phyloP scores from a whole-genome alignment of 2,329 filamentous ascomycete genomes.

The Trichoderma aggressivum region DNA sequence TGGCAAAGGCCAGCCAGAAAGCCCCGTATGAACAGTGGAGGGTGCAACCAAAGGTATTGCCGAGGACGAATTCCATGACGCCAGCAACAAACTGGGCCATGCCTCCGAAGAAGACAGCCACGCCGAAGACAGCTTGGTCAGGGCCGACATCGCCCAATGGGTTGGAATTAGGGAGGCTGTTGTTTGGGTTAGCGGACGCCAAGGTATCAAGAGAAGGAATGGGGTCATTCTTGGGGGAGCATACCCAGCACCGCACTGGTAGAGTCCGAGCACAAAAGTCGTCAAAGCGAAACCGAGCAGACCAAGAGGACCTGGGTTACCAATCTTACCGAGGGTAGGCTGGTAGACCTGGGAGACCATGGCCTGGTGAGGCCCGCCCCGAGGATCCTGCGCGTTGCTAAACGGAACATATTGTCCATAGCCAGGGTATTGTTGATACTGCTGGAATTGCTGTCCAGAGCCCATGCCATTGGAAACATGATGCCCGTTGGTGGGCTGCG shows the following conservation, averaged over 20 bases:
- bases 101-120: constrained; percentile 55
- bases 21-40: constrained; percentile 59
- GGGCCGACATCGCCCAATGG: constrained; percentile 34
- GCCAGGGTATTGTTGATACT: not conserved
- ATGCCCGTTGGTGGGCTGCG: constrained; percentile 8
- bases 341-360: constrained; percentile 36
- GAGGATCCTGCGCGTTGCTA: not conserved
- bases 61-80: constrained; percentile 52
- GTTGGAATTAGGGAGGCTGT: constrained; percentile 34
- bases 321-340: constrained; percentile 44
- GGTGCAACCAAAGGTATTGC: constrained; percentile 62
- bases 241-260: constrained; percentile 47
- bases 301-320: constrained; percentile 58
- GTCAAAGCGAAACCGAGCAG: constrained; percentile 63
- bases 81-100: constrained; percentile 65
- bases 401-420: not conserved
- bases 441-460: not conserved
- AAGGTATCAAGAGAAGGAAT: not conserved
- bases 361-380: constrained; percentile 31
- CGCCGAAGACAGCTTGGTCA: constrained; percentile 36
- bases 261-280: constrained; percentile 56
- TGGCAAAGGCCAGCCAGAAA: constrained; percentile 60
- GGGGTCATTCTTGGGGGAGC: constrained; percentile 20
- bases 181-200: not conserved
- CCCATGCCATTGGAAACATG: not conserved